These are phyloP conservation scores for Waltergamsia citrina DNA, from an alignment of 2,329 filamentous ascomycete species.

Conservation along the genomic window DNA sequence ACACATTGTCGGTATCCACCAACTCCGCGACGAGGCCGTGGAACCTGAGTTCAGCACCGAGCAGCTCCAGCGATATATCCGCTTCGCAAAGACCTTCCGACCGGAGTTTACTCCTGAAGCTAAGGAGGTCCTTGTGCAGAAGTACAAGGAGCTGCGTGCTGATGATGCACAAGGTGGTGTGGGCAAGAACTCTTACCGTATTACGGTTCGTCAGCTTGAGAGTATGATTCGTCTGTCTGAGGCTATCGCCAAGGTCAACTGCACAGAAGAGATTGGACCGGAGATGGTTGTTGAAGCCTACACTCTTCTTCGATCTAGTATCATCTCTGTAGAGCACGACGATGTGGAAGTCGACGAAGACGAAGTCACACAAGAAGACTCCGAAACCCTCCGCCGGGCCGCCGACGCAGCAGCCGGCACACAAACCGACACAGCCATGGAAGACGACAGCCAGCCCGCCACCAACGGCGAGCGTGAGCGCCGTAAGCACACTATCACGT, in stretches of 20 bases:
- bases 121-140: conserved; percentile 73
- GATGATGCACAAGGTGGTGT: conserved; percentile 93
- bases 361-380: conserved; percentile 29
- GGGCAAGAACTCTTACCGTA: conserved; percentile 91
- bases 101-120: conserved; percentile 87
- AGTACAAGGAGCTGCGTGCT: conserved; percentile 89
- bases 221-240: conserved; percentile 92
- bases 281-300: conserved; percentile 88
- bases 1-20: conserved; percentile 92
- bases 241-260: conserved; percentile 97
- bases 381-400: conserved; percentile 31
- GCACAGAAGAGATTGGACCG: conserved; percentile 78
- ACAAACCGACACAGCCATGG: conserved; percentile 34
- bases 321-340: conserved; percentile 96
- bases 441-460: conserved; percentile 22
- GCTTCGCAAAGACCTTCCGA: conserved; percentile 89
- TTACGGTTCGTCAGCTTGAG: conserved; percentile 93
- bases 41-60: conserved; percentile 92
- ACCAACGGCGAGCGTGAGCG: conserved; percentile 25
- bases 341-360: conserved; percentile 91
- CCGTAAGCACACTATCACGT: conserved; percentile 79
- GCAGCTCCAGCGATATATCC: conserved; percentile 92
- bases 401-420: conserved; percentile 34
- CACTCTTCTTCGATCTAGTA: conserved; percentile 83
- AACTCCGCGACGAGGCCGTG: conserved; percentile 83